phyloP scores from a whole-genome alignment of 2,329 filamentous ascomycete genomes.

The Scytalidium lignicola region DNA sequence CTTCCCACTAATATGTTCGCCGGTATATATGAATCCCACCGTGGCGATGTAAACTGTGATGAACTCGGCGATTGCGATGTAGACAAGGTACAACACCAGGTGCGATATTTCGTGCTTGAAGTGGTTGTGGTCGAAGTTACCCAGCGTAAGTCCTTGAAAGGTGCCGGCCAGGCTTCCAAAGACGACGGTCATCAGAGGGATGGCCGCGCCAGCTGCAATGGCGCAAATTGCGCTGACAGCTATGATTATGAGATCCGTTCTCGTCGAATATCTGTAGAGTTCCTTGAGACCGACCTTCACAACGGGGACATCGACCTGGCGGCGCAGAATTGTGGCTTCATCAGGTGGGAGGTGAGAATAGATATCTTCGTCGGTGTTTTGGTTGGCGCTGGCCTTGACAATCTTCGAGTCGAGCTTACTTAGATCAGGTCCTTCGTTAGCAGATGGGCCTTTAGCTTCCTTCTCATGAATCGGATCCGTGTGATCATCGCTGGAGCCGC shows the following conservation, averaged over 20 bases:
- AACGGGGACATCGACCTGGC: conserved; percentile 61
- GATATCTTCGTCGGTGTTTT: conserved; percentile 39
- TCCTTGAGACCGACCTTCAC: conserved; percentile 59
- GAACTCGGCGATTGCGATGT: conserved; percentile 78
- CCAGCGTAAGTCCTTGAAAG: conserved; percentile 60
- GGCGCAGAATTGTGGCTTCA: conserved; percentile 62
- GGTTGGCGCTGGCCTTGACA: conserved; percentile 24
- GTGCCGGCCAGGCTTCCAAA: conserved; percentile 71
- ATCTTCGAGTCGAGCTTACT: conserved; percentile 25
- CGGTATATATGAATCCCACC: conserved; percentile 83
- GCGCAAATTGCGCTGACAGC: conserved; percentile 45
- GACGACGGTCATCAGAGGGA: conserved; percentile 55
- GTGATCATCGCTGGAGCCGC: conserved; percentile 17
- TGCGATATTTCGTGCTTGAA: conserved; percentile 57
- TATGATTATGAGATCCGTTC: conserved; percentile 45
- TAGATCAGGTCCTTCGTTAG: conserved; percentile 53
- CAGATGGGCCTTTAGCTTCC: conserved; percentile 51
- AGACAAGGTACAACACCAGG: conserved; percentile 78
- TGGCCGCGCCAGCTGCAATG: conserved; percentile 52
- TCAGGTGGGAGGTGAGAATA: conserved; percentile 58
- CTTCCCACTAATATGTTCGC: conserved; percentile 73
- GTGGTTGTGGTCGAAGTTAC: conserved; percentile 38
- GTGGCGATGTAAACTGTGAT: conserved; percentile 73
- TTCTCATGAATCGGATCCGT: conserved; percentile 18
- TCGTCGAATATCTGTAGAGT: conserved; percentile 52